Evolutionary conservation across 345 rosid species (phyloP).

Genomic region (Moricandia arvensis): DNA sequence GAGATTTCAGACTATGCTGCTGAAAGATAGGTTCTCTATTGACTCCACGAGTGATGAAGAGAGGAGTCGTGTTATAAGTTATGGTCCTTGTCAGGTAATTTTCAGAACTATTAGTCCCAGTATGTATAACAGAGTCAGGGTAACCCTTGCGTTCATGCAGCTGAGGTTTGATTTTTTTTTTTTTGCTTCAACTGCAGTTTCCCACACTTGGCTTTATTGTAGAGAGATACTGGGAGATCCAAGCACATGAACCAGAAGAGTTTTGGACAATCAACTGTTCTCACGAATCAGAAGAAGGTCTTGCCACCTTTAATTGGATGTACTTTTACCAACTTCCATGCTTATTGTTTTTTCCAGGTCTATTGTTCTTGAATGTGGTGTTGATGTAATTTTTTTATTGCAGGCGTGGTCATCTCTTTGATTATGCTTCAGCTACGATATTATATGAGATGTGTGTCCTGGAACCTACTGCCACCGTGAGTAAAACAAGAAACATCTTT

Average conservation of each 20-base stretch:
- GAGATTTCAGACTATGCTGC: conserved; percentile 90
- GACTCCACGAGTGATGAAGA: conserved; percentile 73
- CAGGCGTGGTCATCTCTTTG: conserved; percentile 98
- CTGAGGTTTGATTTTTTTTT: conserved; percentile 25
- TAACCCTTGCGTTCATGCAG: conserved; percentile 3
- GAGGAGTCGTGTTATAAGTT: conserved; percentile 84
- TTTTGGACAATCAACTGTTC: conserved; percentile 90
- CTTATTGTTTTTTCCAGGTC: conserved; percentile 6
- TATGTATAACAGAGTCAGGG: conserved; percentile 19
- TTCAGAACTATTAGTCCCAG: neutral
- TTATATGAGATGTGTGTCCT: conserved; percentile 90
- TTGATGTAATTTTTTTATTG: conserved; percentile 29
- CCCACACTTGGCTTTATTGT: conserved; percentile 97
- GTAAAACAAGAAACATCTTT: conserved; percentile 36
- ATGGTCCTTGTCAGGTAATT: conserved; percentile 97
- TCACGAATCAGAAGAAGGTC: conserved; percentile 75
- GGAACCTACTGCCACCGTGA: conserved; percentile 85
- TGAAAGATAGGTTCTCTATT: conserved; percentile 74
- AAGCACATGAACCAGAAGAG: conserved; percentile 95
- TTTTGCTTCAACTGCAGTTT: conserved; percentile 52
- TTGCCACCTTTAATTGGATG: conserved; percentile 84
- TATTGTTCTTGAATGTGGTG: conserved; percentile 11
- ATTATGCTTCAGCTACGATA: conserved; percentile 69
- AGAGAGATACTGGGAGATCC: conserved; percentile 92
- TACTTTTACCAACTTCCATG: conserved; percentile 39